A percentile compares a stretch with the other conserved stretches of the same genome.
phyloP scores from a whole-genome alignment of 2,329 filamentous ascomycete species.

The Metarhizium anisopliae region DNA sequence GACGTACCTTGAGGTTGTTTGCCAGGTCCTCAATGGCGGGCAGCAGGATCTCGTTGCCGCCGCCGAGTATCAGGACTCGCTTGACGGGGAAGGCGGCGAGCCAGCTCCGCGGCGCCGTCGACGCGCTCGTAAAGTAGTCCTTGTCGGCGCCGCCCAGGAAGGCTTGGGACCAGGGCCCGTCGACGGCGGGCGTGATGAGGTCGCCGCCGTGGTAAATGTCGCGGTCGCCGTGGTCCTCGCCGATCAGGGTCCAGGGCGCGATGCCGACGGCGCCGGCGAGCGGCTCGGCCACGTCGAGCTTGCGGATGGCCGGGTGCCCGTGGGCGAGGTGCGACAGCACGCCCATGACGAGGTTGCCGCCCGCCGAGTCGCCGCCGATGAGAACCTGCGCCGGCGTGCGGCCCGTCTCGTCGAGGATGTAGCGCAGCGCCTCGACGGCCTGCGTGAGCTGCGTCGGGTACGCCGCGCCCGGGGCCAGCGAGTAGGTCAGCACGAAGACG shows the following conservation, averaged over 20 bases:
- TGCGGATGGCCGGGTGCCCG: constrained; percentile 11
- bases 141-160: constrained; percentile 8
- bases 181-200: constrained; percentile 9
- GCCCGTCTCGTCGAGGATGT: constrained; percentile 8
- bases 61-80: constrained; percentile 11
- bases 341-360: constrained; percentile 13
- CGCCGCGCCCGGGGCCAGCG: constrained; percentile 11
- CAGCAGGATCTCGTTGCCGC: constrained; percentile 12
- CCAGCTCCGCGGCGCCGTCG: constrained; percentile 12
- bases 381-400: constrained; percentile 9
- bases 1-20: constrained; percentile 11
- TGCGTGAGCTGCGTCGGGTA: constrained; percentile 15
- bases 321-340: constrained; percentile 15
- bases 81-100: constrained; percentile 11
- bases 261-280: constrained; percentile 10
- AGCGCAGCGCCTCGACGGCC: constrained; percentile 11
- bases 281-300: constrained; percentile 8
- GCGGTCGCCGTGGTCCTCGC: constrained; percentile 4
- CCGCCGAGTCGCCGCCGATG: constrained; percentile 15
- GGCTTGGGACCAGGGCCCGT: constrained; percentile 6
- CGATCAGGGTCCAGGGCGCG: constrained; percentile 12
- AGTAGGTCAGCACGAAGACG: constrained; percentile 12
- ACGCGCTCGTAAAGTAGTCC: constrained; percentile 12
- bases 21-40: constrained; percentile 11
- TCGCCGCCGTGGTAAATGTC: constrained; percentile 12